phyloP scores from a whole-genome alignment of 768 basidiomycete genomes.

The Lentinus brumalis region DNA sequence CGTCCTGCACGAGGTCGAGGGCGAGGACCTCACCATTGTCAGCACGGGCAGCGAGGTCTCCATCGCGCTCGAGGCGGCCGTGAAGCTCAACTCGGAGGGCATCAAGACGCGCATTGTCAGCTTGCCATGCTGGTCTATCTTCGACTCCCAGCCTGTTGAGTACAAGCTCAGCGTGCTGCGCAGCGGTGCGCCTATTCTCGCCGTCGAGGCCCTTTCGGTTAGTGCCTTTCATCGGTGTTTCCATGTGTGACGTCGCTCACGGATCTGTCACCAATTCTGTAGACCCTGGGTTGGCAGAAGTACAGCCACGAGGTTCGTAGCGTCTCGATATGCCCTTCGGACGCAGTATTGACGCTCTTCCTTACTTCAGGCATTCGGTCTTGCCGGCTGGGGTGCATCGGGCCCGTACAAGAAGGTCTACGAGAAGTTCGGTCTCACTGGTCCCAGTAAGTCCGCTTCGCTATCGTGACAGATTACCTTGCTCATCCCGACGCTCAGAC shows the following conservation, averaged over 20 bases:
- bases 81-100: conserved; percentile 74
- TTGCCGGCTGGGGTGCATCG: conserved; percentile 81
- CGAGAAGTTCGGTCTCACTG: conserved; percentile 87
- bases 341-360: conserved; percentile 13
- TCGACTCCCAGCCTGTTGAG: conserved; percentile 76
- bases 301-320: conserved; percentile 78
- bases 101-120: conserved; percentile 83
- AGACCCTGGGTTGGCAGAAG: conserved; percentile 83
- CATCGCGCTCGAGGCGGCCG: conserved; percentile 86
- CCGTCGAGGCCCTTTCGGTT: conserved; percentile 79
- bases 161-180: conserved; percentile 86
- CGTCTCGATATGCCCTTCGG: background rate
- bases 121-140: conserved; percentile 88
- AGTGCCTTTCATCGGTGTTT: conserved; percentile 29
- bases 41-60: conserved; percentile 87
- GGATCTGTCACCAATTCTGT: background rate
- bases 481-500: conserved; percentile 40
- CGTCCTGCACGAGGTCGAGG: conserved; percentile 77
- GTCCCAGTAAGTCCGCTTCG: conserved; percentile 52
- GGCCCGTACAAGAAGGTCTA: conserved; percentile 91
- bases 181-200: conserved; percentile 87
- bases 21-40: conserved; percentile 88
- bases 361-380: conserved; percentile 61
- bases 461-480: background rate
- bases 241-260: background rate